Base-by-base conservation (phyloP, 1,139 yeast species). In the Diutina scorzettiae region DNA sequence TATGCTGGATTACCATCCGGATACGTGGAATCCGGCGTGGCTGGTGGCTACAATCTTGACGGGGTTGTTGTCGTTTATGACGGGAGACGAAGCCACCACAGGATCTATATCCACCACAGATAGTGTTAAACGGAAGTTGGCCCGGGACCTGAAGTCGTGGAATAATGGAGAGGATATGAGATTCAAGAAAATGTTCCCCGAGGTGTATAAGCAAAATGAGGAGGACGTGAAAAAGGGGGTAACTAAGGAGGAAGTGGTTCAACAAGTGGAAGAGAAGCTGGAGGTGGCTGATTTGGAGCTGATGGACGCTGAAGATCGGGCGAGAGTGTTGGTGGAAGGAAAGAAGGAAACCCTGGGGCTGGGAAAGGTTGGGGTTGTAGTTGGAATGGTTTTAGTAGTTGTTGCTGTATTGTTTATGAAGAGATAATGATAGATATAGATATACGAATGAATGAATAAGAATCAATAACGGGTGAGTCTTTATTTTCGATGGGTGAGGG, bases 11-110 rank as follows among this genome's bases (percentile, higher is more conserved):
- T 87, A 78, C 59, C 97, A 89, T 53, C 96, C 96, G 7, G 91
- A 85, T 57, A 66, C 83, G 1, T 87, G 96, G 96, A 86, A 87
- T 58, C 96, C 96, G 1, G 86, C 94, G 4, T 87, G 96, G 96
- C 78, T 86, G 44, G 96, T 87, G 18, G 69, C 85, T 23, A 85
- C 96, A 0, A 87, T 87, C 19, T 66, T 87, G 51, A 83, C 80
- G 6, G 96, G 96, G 0, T 63, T 87, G 41, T 64, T 87, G 50
- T 82, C 95, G 54, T 87, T 87, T 54, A 87, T 87, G 96, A 85
- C 48, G 71, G 91, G 50, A 5, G 58, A 60, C 41, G 71, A 66
- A 44, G 48, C 53, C 31, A 66, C 71, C 36, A 63, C 70, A 1
- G 71, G 71, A 1, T 62, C 68, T 19, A 64, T 66, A 20, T 53